These are phyloP conservation scores for Pythium dissotocum DNA, from an alignment of 352 stramenopile genomes.

Conservation along the genomic window DNA sequence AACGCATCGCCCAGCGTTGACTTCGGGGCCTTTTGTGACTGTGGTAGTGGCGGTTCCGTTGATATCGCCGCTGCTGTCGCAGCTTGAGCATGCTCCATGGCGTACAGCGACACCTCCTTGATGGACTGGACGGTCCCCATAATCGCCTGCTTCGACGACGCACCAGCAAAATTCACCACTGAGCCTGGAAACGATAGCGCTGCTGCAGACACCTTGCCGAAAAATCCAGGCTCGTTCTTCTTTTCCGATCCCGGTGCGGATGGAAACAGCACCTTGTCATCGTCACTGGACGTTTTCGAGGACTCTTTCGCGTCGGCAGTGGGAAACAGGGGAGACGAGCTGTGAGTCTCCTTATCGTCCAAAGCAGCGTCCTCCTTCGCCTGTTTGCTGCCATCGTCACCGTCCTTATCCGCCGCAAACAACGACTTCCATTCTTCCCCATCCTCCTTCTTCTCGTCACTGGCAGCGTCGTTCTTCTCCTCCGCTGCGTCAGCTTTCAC, in stretches of 20 bases:
- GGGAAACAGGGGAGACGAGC: slow-evolving; percentile 17
- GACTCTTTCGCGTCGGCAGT: slow-evolving; percentile 21
- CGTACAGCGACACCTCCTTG: slow-evolving; percentile 76
- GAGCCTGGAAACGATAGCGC: slow-evolving; percentile 64
- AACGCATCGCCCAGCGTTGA: slow-evolving; percentile 13
- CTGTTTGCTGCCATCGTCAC: background rate
- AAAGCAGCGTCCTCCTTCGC: slow-evolving; percentile 2
- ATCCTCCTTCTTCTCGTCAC: slow-evolving; percentile 16
- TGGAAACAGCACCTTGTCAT: slow-evolving; percentile 30
- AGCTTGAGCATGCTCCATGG: slow-evolving; percentile 68
- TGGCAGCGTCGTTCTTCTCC: slow-evolving; percentile 5
- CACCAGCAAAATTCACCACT: slow-evolving; percentile 58
- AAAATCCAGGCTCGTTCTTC: slow-evolving; percentile 43
- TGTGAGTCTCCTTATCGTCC: slow-evolving; percentile 18
- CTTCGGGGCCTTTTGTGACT: slow-evolving; percentile 12
- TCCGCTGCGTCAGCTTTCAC: slow-evolving; percentile 16
- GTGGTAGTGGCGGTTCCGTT: slow-evolving; percentile 42
- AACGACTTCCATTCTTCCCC: slow-evolving; percentile 43
- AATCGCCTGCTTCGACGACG: slow-evolving; percentile 66
- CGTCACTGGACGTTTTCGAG: background rate
- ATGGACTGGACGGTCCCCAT: slow-evolving; percentile 72
- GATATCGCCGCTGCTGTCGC: slow-evolving; percentile 61
- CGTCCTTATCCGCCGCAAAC: slow-evolving; percentile 25
- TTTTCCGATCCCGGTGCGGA: slow-evolving; percentile 11
- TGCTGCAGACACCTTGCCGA: slow-evolving; percentile 59